A percentile compares a stretch with the other conserved stretches of the same genome.
These are phyloP conservation scores for Exophiala sp. DNA, from an alignment of 2,329 filamentous ascomycete genomes.

Conservation along the genomic window DNA sequence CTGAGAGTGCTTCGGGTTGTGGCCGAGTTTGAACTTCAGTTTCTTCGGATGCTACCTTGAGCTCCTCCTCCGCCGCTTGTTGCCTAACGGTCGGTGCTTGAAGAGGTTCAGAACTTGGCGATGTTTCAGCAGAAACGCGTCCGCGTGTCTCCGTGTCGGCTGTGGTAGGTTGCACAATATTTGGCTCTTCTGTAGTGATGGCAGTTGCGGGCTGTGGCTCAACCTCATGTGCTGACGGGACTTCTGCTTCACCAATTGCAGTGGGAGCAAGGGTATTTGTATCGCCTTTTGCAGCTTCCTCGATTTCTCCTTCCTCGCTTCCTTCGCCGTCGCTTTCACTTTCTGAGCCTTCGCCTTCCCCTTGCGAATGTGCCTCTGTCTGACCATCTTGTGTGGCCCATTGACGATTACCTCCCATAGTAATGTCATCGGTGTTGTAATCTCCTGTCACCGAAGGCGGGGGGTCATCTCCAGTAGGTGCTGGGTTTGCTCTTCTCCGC, in stretches of 20 bases:
- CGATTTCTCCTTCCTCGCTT: conserved; percentile 29
- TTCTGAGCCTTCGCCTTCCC: conserved; percentile 14
- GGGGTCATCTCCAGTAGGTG: conserved; percentile 1
- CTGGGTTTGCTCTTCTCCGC: conserved; percentile 17
- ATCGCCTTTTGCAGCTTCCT: conserved; percentile 7
- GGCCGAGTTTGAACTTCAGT: not conserved
- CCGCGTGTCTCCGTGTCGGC: not conserved
- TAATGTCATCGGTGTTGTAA: conserved; percentile 7
- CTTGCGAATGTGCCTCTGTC: conserved; percentile 7
- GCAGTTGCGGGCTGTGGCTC: not conserved
- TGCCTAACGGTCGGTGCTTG: not conserved
- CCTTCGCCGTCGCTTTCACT: conserved; percentile 27
- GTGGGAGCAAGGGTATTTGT: not conserved
- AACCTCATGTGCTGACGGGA: not conserved
- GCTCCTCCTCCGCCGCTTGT: not conserved
- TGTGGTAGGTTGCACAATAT: not conserved
- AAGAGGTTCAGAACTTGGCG: not conserved
- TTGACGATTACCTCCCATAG: conserved; percentile 2
- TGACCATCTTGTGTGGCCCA: conserved; percentile 1
- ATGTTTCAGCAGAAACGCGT: not conserved
- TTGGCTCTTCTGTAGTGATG: not conserved
- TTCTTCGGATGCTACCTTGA: not conserved
- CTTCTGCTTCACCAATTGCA: not conserved
- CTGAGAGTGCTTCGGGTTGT: not conserved
- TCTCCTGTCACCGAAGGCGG: conserved; percentile 1